Evolutionary conservation across 805 yeast genomes (phyloP).

Genomic region (Metschnikowia borealis): DNA sequence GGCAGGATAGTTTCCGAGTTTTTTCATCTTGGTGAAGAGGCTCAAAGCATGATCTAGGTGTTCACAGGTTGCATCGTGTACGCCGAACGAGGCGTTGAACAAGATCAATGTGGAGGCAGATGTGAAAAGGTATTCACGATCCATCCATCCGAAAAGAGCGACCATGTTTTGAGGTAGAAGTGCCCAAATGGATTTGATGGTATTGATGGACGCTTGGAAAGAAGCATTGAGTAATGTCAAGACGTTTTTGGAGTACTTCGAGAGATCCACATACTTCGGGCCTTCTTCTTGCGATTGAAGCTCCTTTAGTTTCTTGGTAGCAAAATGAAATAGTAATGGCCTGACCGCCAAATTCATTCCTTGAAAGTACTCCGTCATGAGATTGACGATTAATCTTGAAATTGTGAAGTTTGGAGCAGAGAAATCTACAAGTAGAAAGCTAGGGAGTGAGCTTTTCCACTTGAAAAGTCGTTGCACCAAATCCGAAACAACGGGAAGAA

Average conservation of each 20-base stretch:
- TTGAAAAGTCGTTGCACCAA: slow-evolving; percentile 60
- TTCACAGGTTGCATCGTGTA: slow-evolving; percentile 67
- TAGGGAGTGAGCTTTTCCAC: slow-evolving; percentile 67
- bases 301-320: slow-evolving; percentile 58
- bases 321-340: slow-evolving; percentile 73
- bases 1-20: slow-evolving; percentile 77
- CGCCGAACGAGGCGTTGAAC: slow-evolving; percentile 77
- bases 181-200: slow-evolving; percentile 71
- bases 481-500: slow-evolving; percentile 68
- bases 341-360: slow-evolving; percentile 77
- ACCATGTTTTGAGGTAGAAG: slow-evolving; percentile 73
- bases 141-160: slow-evolving; percentile 87
- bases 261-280: slow-evolving; percentile 58
- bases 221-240: slow-evolving; percentile 70
- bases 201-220: slow-evolving; percentile 75
- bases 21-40: slow-evolving; percentile 71
- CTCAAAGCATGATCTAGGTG: slow-evolving; percentile 70
- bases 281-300: slow-evolving; percentile 34
- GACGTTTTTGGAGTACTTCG: slow-evolving; percentile 63
- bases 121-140: slow-evolving; percentile 74
- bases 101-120: slow-evolving; percentile 70
- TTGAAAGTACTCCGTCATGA: slow-evolving; percentile 80
- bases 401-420: slow-evolving; percentile 50
- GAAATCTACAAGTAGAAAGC: slow-evolving; percentile 62
- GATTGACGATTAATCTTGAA: slow-evolving; percentile 63